These are phyloP conservation scores for Phaseolus lunatus DNA, from an alignment of 306 rosid species.

Conservation along the genomic window DNA sequence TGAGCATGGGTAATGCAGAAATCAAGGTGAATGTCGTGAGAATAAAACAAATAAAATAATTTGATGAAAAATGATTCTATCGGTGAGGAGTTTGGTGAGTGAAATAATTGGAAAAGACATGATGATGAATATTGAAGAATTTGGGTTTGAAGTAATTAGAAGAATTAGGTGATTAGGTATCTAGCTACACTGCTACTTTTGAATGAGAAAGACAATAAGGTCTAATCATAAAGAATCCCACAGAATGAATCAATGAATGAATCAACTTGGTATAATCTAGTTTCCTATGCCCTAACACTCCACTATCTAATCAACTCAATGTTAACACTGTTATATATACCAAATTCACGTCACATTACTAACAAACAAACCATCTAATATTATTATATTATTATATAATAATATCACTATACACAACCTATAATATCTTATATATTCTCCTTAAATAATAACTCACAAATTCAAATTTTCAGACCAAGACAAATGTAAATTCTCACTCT, in stretches of 20 bases:
- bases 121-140: slow-evolving; percentile 40
- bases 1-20: slow-evolving; percentile 23
- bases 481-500: slow-evolving; percentile 39
- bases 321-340: slow-evolving; percentile 31
- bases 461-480: slow-evolving; percentile 32
- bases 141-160: slow-evolving; percentile 49
- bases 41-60: slow-evolving; percentile 42
- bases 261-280: slow-evolving; percentile 39
- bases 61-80: slow-evolving; percentile 38
- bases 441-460: slow-evolving; percentile 8
- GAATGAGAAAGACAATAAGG: slow-evolving; percentile 54
- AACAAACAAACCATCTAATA: slow-evolving; percentile 38
- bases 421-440: slow-evolving; percentile 28
- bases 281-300: slow-evolving; percentile 45
- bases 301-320: slow-evolving; percentile 50
- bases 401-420: background rate
- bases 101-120: slow-evolving; percentile 53
- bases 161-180: slow-evolving; percentile 46
- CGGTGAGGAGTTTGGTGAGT: slow-evolving; percentile 35
- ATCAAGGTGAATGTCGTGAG: slow-evolving; percentile 44
- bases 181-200: slow-evolving; percentile 42
- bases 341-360: slow-evolving; percentile 42
- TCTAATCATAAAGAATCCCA: slow-evolving; percentile 48
- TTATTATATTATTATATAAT: too few relatives aligned
- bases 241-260: slow-evolving; percentile 3